phyloP scores from a whole-genome alignment of 495 filamentous ascomycete species.

The Trichoderma asperelloides region DNA sequence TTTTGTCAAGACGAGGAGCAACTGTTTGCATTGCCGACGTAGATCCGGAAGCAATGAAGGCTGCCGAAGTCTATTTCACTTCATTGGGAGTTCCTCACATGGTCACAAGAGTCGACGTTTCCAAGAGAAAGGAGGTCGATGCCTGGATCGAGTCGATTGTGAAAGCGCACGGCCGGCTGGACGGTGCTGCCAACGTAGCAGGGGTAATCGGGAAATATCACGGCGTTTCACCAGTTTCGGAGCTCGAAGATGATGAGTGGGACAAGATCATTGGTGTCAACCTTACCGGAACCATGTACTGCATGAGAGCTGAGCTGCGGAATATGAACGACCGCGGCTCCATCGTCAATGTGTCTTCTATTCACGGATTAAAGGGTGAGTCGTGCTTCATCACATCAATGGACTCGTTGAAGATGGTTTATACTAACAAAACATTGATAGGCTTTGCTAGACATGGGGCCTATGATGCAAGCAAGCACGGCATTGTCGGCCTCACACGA shows the following conservation, averaged over 20 bases:
- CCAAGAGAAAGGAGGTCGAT: conserved; percentile 25
- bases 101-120: conserved; percentile 24
- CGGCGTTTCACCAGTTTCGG: conserved; percentile 22
- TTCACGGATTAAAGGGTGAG: conserved; percentile 43
- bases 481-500: conserved; percentile 50
- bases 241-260: conserved; percentile 40
- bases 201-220: conserved; percentile 32
- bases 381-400: neutral
- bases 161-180: conserved; percentile 30
- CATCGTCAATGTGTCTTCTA: conserved; percentile 53
- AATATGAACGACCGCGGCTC: conserved; percentile 35
- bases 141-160: conserved; percentile 27
- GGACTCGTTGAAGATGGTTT: neutral
- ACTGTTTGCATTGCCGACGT: conserved; percentile 46
- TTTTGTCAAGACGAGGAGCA: conserved; percentile 40
- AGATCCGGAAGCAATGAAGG: conserved; percentile 27
- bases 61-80: conserved; percentile 21
- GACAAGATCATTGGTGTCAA: conserved; percentile 46
- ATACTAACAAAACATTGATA: conserved; percentile 13
- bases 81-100: conserved; percentile 19
- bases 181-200: conserved; percentile 52
- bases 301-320: conserved; percentile 44
- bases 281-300: conserved; percentile 49
- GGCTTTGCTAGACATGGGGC: conserved; percentile 36
- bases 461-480: conserved; percentile 49